Evolutionary conservation across 345 rosid species (phyloP).

Genomic region (Jatropha curcas): DNA sequence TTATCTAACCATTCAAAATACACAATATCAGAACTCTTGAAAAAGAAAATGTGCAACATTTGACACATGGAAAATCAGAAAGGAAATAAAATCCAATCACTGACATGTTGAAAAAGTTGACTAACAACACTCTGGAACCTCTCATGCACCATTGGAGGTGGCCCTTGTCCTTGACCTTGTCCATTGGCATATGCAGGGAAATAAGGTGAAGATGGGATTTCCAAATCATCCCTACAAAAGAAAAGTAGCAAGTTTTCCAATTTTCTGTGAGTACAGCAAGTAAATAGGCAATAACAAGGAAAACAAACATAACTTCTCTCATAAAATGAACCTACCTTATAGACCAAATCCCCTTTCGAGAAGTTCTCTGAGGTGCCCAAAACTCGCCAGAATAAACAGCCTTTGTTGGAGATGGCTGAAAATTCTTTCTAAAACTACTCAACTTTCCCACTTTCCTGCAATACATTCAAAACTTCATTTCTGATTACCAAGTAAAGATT

Average conservation of each 20-base stretch:
- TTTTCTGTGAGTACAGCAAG: slow-evolving; percentile 3
- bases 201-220: slow-evolving; percentile 70
- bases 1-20: slow-evolving; percentile 44
- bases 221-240: slow-evolving; percentile 74
- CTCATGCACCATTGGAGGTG: slow-evolving; percentile 86
- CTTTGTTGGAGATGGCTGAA: slow-evolving; percentile 37
- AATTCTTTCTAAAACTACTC: slow-evolving; percentile 36
- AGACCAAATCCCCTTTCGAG: slow-evolving; percentile 80
- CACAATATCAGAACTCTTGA: slow-evolving; percentile 9
- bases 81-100: slow-evolving; percentile 16
- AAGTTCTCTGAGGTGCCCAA: slow-evolving; percentile 45
- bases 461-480: not conserved
- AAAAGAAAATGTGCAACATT: slow-evolving; percentile 8
- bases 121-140: slow-evolving; percentile 83
- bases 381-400: slow-evolving; percentile 53
- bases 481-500: too few species aligned
- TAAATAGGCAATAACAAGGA: not conserved
- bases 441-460: slow-evolving; percentile 64
- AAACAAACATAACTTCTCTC: not conserved
- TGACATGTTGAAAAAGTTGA: slow-evolving; percentile 85
- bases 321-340: slow-evolving; percentile 53
- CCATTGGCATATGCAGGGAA: slow-evolving; percentile 63
- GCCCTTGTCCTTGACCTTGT: slow-evolving; percentile 69
- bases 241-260: slow-evolving; percentile 3
- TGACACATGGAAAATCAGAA: not conserved